phyloP scores from a whole-genome alignment of 2,329 filamentous ascomycete genomes.

The Xylariaceae sp. region DNA sequence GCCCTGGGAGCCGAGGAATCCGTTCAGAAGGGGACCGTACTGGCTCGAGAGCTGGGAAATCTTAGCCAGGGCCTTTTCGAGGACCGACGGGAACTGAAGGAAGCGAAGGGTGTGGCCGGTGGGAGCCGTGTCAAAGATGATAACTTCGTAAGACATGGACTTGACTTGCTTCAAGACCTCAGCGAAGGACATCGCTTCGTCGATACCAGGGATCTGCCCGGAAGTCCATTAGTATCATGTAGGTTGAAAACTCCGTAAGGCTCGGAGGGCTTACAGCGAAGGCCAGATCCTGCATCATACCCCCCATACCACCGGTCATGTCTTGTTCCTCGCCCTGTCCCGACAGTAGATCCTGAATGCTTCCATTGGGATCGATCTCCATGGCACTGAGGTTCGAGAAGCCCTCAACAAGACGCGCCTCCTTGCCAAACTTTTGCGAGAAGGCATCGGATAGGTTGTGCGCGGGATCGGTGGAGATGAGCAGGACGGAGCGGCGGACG shows the following conservation, averaged over 20 bases:
- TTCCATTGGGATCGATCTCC: slow-evolving; percentile 98
- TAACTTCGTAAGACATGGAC: slow-evolving; percentile 95
- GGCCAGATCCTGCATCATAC: slow-evolving; percentile 98
- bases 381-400: slow-evolving; percentile 94
- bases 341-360: slow-evolving; percentile 88
- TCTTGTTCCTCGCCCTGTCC: slow-evolving; percentile 64
- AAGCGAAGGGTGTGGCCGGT: slow-evolving; percentile 98
- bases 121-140: slow-evolving; percentile 97
- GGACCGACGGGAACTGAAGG: slow-evolving; percentile 94
- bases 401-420: slow-evolving; percentile 85
- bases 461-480: slow-evolving; percentile 97
- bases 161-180: slow-evolving; percentile 99
- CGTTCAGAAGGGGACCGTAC: slow-evolving; percentile 93
- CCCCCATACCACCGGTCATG: slow-evolving; percentile 65
- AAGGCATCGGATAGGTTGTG: slow-evolving; percentile 98
- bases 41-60: slow-evolving; percentile 88
- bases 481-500: slow-evolving; percentile 88
- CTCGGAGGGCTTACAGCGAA: slow-evolving; percentile 67
- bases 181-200: slow-evolving; percentile 99
- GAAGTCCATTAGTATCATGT: slow-evolving; percentile 9
- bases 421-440: slow-evolving; percentile 98
- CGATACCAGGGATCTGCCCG: slow-evolving; percentile 85
- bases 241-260: background rate
- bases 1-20: slow-evolving; percentile 74
- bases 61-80: slow-evolving; percentile 98